Evolutionary conservation across 2,329 filamentous ascomycete species (phyloP).

Genomic region (Didymella exigua): DNA sequence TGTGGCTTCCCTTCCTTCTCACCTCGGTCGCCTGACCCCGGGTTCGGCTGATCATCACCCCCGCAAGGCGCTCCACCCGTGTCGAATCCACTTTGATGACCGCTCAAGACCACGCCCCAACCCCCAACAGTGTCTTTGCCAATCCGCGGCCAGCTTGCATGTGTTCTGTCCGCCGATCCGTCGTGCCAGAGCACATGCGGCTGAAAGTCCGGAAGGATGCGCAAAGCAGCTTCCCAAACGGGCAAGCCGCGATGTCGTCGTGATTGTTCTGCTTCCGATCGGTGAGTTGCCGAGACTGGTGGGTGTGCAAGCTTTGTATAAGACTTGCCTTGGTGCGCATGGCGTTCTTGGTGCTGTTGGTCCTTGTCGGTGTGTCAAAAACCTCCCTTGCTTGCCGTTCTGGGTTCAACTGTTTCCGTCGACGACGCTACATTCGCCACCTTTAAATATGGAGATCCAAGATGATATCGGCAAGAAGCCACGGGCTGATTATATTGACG

Average conservation of each 20-base stretch:
- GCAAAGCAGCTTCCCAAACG: not conserved
- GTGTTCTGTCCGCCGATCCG: constrained; percentile 8
- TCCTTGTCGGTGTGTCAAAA: not conserved
- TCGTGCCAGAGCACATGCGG: constrained; percentile 8
- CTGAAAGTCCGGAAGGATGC: not conserved
- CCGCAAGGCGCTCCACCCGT: constrained; percentile 9
- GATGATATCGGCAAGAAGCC: constrained; percentile 28
- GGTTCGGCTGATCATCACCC: constrained; percentile 22
- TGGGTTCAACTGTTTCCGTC: not conserved
- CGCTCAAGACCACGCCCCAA: not conserved
- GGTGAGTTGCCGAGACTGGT: constrained; percentile 1
- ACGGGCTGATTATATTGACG: constrained; percentile 31
- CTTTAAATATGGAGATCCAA: constrained; percentile 26
- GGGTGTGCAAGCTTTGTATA: constrained; percentile 27
- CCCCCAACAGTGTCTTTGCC: not conserved
- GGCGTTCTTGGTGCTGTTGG: constrained; percentile 4
- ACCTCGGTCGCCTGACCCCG: not conserved
- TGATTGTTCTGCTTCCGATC: constrained; percentile 1
- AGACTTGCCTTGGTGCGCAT: constrained; percentile 22
- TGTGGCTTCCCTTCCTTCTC: not conserved
- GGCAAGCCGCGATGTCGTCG: constrained; percentile 8
- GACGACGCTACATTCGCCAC: not conserved
- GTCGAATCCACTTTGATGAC: constrained; percentile 3
- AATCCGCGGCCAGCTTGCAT: not conserved
- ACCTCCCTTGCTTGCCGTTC: not conserved